Evolutionary conservation across 805 yeast species (phyloP).

Genomic region (Hanseniaspora thailandica): DNA sequence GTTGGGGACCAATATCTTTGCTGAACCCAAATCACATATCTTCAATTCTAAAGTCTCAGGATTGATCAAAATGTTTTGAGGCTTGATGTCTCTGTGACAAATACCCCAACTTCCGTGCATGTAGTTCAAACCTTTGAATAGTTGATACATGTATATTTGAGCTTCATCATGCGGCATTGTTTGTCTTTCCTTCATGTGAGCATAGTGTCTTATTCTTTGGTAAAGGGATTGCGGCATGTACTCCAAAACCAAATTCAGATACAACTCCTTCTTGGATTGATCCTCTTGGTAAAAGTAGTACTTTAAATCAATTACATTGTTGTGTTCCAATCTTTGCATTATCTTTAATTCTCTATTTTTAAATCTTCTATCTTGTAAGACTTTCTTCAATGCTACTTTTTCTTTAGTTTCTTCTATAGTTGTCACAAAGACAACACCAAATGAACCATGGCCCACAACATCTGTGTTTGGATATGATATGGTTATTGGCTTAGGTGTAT

Average conservation of each 20-base stretch:
- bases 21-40: slow-evolving; percentile 93
- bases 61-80: slow-evolving; percentile 77
- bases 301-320: slow-evolving; percentile 74
- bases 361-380: slow-evolving; percentile 89
- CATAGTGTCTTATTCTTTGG: slow-evolving; percentile 78
- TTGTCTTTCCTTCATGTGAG: slow-evolving; percentile 42
- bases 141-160: slow-evolving; percentile 69
- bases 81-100: slow-evolving; percentile 93
- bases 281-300: slow-evolving; percentile 80
- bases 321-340: slow-evolving; percentile 79
- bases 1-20: slow-evolving; percentile 74
- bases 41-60: slow-evolving; percentile 76
- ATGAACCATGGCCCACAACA: slow-evolving; percentile 98
- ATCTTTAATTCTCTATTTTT: slow-evolving; percentile 90
- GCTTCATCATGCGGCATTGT: slow-evolving; percentile 85
- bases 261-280: slow-evolving; percentile 46
- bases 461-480: slow-evolving; percentile 71
- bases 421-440: slow-evolving; percentile 93
- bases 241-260: slow-evolving; percentile 80
- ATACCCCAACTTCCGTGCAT: slow-evolving; percentile 61
- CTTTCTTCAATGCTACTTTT: slow-evolving; percentile 86
- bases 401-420: slow-evolving; percentile 60
- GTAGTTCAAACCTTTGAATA: slow-evolving; percentile 66
- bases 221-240: slow-evolving; percentile 92
- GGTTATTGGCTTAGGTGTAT: slow-evolving; percentile 25